phyloP scores from a whole-genome alignment of 2,329 filamentous ascomycete genomes.

The Cladosporium sp. region DNA sequence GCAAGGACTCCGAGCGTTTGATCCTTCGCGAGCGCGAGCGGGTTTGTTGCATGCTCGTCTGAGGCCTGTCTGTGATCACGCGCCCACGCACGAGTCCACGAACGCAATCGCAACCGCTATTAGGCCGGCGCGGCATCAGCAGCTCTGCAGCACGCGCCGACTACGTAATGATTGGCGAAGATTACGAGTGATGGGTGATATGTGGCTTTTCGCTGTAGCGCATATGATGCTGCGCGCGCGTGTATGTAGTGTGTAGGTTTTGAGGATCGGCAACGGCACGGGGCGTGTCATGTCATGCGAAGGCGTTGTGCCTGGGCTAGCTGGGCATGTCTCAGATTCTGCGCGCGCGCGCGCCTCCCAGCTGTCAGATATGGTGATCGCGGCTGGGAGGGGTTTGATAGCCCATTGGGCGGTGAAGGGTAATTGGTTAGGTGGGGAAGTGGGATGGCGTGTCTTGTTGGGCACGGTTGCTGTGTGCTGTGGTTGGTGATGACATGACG shows the following conservation, averaged over 20 bases:
- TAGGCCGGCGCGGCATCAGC: background rate
- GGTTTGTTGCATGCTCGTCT: too few species aligned
- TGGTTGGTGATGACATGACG: background rate
- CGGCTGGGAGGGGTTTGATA: background rate
- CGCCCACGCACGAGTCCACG: too few species aligned
- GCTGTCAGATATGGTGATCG: background rate
- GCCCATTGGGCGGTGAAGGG: background rate
- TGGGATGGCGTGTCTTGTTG: background rate
- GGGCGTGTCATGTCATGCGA: background rate
- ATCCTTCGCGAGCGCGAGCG: background rate
- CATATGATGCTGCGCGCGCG: too few species aligned
- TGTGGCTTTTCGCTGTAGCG: too few species aligned
- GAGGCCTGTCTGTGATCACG: too few species aligned
- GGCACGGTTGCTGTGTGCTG: background rate
- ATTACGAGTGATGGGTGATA: background rate
- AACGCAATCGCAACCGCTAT: background rate
- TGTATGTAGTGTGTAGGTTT: background rate
- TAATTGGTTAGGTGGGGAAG: background rate
- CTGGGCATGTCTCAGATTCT: background rate
- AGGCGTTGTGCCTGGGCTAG: background rate
- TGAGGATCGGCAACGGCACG: background rate
- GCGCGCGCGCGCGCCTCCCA: background rate
- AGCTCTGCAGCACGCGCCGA: too few species aligned
- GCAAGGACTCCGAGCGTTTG: too few species aligned
- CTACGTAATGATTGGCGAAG: background rate